Percentiles rank a stretch among this genome's conserved stretches.
These are phyloP conservation scores for Calocybe gangraenosa DNA, from an alignment of 768 basidiomycete genomes.

Conservation along the genomic window DNA sequence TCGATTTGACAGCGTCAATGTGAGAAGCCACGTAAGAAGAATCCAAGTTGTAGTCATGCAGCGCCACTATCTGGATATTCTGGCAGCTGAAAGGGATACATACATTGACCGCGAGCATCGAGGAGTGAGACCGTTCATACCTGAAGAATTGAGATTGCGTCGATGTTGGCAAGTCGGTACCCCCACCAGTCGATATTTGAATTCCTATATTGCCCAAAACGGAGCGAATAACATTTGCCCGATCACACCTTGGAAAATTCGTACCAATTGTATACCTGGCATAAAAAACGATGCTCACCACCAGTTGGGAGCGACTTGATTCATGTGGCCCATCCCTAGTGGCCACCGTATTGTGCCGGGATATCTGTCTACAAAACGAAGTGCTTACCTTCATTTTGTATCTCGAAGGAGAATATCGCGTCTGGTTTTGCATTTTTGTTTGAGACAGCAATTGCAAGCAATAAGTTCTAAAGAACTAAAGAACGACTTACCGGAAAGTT, in stretches of 20 bases:
- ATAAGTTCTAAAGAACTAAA: too few species aligned
- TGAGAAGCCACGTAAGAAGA: constrained; percentile 37
- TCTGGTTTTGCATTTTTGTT: constrained; percentile 11
- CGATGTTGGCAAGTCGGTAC: constrained; percentile 23
- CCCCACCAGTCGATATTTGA: constrained; percentile 23
- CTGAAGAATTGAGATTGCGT: constrained; percentile 22
- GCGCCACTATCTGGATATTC: constrained; percentile 20
- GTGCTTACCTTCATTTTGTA: constrained; percentile 20
- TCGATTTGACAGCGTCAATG: constrained; percentile 34
- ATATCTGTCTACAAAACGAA: neutral
- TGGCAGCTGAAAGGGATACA: constrained; percentile 17
- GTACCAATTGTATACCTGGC: neutral
- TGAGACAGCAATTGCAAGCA: neutral
- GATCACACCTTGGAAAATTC: constrained; percentile 13
- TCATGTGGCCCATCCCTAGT: constrained; percentile 24
- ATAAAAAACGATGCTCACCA: constrained; percentile 11
- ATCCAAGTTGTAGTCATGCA: constrained; percentile 37
- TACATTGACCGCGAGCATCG: too few species aligned
- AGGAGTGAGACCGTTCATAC: constrained; percentile 9
- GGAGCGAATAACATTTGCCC: constrained; percentile 21
- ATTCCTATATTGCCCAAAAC: constrained; percentile 22
- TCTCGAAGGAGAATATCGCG: constrained; percentile 23
- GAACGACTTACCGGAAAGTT: constrained; percentile 16
- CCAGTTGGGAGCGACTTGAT: constrained; percentile 23
- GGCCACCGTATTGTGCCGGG: too few species aligned